A percentile compares a stretch with the other conserved stretches of the same genome.
Evolutionary conservation across 257 asterid species (phyloP).

Genomic region (Solanum habrochaites): DNA sequence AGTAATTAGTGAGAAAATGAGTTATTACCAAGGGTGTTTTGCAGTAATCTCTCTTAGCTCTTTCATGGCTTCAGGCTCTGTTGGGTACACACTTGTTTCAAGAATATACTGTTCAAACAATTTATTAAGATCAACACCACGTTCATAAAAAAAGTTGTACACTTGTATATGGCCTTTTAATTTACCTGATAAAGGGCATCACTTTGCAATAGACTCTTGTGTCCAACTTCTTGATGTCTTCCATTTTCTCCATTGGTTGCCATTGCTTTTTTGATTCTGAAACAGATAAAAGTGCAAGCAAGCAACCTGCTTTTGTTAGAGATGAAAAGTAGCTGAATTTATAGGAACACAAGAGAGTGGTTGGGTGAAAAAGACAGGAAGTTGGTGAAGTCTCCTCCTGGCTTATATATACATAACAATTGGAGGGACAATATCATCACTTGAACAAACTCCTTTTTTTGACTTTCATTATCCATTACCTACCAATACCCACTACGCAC

Average conservation of each 20-base stretch:
- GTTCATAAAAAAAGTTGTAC: background rate
- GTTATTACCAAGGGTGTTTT: slow-evolving; percentile 7
- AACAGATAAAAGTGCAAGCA: background rate
- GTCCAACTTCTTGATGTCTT: slow-evolving; percentile 11
- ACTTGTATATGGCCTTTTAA: background rate
- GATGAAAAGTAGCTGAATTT: background rate
- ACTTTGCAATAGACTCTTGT: slow-evolving; percentile 4
- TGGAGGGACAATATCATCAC: background rate
- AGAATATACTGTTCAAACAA: slow-evolving; percentile 19
- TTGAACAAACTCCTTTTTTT: background rate
- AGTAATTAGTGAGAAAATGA: background rate
- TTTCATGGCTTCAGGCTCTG: slow-evolving; percentile 34
- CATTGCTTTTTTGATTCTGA: background rate
- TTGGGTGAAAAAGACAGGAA: background rate
- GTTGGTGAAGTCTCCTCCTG: background rate
- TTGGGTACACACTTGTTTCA: slow-evolving; percentile 44
- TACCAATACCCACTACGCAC: background rate
- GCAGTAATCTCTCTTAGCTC: slow-evolving; percentile 23
- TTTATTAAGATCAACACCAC: background rate
- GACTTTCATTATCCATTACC: background rate
- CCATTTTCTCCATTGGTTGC: slow-evolving; percentile 2
- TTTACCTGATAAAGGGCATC: slow-evolving; percentile 11
- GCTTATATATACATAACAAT: background rate
- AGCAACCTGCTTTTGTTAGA: background rate
- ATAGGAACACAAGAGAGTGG: background rate